A percentile compares a stretch with the other conserved stretches of the same genome.
These are phyloP conservation scores for Spirogloea muscicola DNA, from an alignment of 139 green algal genomes.

Conservation along the genomic window DNA sequence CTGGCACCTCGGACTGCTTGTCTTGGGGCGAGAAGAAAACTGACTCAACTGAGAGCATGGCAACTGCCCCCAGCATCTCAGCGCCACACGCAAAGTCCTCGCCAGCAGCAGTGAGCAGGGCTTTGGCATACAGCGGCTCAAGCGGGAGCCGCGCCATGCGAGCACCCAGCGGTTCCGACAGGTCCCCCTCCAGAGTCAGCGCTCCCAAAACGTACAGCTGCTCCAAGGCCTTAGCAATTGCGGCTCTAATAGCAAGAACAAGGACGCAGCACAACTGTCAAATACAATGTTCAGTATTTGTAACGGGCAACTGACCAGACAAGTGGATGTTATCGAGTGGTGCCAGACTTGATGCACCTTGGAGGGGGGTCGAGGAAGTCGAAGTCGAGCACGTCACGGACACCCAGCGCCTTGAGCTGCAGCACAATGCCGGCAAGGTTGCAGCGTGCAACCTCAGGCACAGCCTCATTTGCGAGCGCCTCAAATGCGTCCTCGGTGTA, in stretches of 20 bases:
- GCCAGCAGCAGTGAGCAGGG: slow-evolving; percentile 72
- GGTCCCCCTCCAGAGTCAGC: slow-evolving; percentile 71
- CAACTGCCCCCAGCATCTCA: slow-evolving; percentile 82
- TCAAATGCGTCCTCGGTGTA: slow-evolving; percentile 74
- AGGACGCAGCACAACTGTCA: no score
- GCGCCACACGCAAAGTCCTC: slow-evolving; percentile 68
- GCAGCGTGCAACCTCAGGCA: slow-evolving; percentile 80
- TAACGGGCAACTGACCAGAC: no score
- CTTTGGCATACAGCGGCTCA: slow-evolving; percentile 91
- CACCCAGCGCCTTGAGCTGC: slow-evolving; percentile 71
- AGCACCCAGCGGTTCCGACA: slow-evolving; percentile 53
- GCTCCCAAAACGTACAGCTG: slow-evolving; percentile 90
- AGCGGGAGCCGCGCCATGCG: slow-evolving; percentile 96
- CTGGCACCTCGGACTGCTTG: slow-evolving; percentile 78
- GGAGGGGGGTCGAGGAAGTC: slow-evolving; percentile 59
- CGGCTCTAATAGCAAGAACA: slow-evolving; percentile 6
- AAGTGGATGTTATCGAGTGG: no score
- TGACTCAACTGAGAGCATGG: slow-evolving; percentile 84
- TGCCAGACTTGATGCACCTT: no score
- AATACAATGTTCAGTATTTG: no score
- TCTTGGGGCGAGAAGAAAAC: slow-evolving; percentile 96
- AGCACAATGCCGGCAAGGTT: slow-evolving; percentile 75
- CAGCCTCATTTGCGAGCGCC: slow-evolving; percentile 50
- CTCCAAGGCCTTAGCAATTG: slow-evolving; percentile 77
- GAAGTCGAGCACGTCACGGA: slow-evolving; percentile 68